These are phyloP conservation scores for Ceratocystis ficicola DNA, from an alignment of 2,329 filamentous ascomycete genomes.

Conservation along the genomic window DNA sequence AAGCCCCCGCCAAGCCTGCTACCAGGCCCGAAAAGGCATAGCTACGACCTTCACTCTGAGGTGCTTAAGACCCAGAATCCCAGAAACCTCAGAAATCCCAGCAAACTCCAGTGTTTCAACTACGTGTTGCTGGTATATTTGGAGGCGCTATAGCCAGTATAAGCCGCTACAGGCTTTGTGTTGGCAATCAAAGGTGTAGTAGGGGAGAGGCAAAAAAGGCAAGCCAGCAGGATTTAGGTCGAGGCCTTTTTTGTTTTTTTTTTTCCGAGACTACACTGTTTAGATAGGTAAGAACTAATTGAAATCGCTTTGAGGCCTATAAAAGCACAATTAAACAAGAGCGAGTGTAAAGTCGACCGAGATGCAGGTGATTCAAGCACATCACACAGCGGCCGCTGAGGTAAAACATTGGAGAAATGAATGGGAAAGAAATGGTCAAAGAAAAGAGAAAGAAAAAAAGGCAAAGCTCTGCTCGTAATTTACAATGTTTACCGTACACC, in stretches of 20 bases:
- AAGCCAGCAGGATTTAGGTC: neutral
- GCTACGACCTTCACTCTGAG: neutral
- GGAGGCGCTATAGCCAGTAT: neutral
- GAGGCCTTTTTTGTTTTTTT: neutral
- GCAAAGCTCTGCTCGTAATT: too few species aligned
- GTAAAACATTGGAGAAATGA: too few species aligned
- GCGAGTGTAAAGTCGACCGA: slow-evolving; percentile 3
- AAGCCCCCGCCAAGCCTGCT: neutral
- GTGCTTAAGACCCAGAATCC: neutral
- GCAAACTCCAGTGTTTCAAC: slow-evolving; percentile 2
- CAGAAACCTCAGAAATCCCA: neutral
- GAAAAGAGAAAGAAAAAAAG: too few species aligned
- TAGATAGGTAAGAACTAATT: too few species aligned
- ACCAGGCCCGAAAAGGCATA: neutral
- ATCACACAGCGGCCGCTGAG: neutral
- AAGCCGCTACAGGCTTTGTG: neutral
- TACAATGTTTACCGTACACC: too few species aligned
- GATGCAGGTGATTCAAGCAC: neutral
- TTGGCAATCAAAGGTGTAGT: neutral
- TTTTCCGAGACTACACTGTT: neutral
- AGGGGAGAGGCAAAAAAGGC: neutral
- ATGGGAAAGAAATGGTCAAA: too few species aligned
- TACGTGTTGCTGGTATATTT: neutral
- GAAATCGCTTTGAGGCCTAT: too few species aligned
- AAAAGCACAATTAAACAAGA: neutral